Evolutionary conservation across 176 grass and related monocot species (phyloP).

Genomic region (Carex kokanica): DNA sequence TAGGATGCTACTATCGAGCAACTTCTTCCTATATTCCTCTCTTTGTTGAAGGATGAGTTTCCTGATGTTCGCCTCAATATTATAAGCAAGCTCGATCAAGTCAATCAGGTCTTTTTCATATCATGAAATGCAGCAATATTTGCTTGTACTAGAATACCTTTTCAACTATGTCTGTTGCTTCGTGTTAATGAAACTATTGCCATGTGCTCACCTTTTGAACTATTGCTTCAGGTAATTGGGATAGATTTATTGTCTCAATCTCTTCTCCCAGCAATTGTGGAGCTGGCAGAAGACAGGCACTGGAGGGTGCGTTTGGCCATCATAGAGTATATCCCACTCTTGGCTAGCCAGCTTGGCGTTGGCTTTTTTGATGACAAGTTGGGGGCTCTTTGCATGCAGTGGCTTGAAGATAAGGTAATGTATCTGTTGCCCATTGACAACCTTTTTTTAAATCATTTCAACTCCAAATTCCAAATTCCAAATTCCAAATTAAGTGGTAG

Average conservation of each 20-base stretch:
- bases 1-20: slow-evolving; percentile 85
- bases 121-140: neutral
- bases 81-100: slow-evolving; percentile 99
- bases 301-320: slow-evolving; percentile 97
- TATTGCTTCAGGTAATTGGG: slow-evolving; percentile 76
- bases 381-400: slow-evolving; percentile 97
- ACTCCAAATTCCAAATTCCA: neutral
- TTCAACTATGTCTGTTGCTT: neutral
- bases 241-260: slow-evolving; percentile 96
- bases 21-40: slow-evolving; percentile 98
- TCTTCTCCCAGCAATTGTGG: slow-evolving; percentile 91
- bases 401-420: slow-evolving; percentile 96
- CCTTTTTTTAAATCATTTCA: neutral
- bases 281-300: slow-evolving; percentile 88
- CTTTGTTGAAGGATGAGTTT: slow-evolving; percentile 96
- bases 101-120: slow-evolving; percentile 61
- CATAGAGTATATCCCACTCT: slow-evolving; percentile 92
- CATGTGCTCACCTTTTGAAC: slow-evolving; percentile 3
- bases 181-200: neutral
- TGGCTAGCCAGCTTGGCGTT: slow-evolving; percentile 89
- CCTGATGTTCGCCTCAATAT: slow-evolving; percentile 97
- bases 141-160: neutral
- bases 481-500: neutral
- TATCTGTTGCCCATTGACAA: neutral
- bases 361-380: slow-evolving; percentile 94